These are phyloP conservation scores for Umbilicus rupestris DNA, from an alignment of 164 flowering plant genomes.

Conservation along the genomic window DNA sequence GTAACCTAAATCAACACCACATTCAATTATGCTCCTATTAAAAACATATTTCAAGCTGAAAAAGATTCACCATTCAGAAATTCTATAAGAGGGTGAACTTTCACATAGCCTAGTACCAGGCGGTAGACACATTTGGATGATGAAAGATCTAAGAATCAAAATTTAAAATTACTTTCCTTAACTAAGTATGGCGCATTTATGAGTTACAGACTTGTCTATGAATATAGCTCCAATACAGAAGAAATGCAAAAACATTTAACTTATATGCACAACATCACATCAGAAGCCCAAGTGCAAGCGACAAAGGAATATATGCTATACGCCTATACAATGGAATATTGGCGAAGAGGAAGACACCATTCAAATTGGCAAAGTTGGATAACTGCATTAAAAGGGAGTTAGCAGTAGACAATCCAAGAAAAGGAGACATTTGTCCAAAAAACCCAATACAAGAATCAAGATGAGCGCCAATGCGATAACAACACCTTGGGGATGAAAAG, in stretches of 20 bases:
- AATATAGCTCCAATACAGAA: not conserved
- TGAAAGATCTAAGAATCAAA: not conserved
- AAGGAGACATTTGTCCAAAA: too few relatives aligned
- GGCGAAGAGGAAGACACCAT: too few relatives aligned
- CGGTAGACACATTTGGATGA: not conserved
- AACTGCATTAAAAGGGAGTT: too few relatives aligned
- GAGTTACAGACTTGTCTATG: not conserved
- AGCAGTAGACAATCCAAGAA: too few relatives aligned
- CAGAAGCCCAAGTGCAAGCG: not conserved
- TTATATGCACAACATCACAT: not conserved
- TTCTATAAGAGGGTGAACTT: not conserved
- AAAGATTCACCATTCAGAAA: not conserved
- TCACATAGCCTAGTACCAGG: not conserved
- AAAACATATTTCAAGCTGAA: too few relatives aligned
- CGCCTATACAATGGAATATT: too few relatives aligned
- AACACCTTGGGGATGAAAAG: too few relatives aligned
- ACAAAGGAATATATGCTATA: not conserved
- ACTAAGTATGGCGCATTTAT: not conserved
- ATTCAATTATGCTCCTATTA: not conserved
- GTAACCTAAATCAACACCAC: not conserved
- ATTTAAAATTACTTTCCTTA: not conserved
- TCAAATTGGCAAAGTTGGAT: too few relatives aligned
- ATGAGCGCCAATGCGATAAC: too few relatives aligned
- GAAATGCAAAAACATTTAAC: not conserved
- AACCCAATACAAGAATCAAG: too few relatives aligned